Evolutionary conservation across 371 early-diverging fungal species (phyloP), one percentile per base, ranked within the genome.

Genomic region (Basidiobolus heterosporus): DNA sequence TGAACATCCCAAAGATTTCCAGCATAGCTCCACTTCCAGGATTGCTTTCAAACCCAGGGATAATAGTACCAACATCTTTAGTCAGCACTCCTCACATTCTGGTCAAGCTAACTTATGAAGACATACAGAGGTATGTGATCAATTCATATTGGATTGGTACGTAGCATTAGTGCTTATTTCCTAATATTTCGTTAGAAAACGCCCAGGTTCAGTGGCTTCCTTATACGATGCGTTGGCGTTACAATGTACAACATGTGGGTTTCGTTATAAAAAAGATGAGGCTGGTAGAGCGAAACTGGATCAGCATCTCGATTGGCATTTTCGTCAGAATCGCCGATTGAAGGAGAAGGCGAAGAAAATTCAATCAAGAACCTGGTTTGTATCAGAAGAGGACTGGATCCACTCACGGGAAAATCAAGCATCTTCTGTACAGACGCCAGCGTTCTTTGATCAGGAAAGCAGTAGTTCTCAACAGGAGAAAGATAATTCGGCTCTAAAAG

Each of bases 231-330:
- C 64, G 0, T 66, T 80, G 11, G 73, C 80, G 2, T 57, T 78
- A 24, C 87, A 86, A 58, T 94, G 95, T 66, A 77, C 77, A 45
- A 91, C 91, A 61, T 94, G 95, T 59, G 95, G 88, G 2, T 72
- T 78, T 55, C 78, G 95, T 22, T 87, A 76, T 51, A 68, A 73
- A 8, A 70, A 74, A 44, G 69, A 71, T 11, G 72, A 66, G 7
- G 75, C 74, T 24, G 86, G 87, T 5, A 69, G 78, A 54, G 62
- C 61, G 37, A 75, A 76, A 54, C 81, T 87, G 77, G 75, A 75
- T 52, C 70, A 74, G 21, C 95, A 94, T 62, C 54, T 94, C 47
- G 92, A 94, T 52, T 85, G 88, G 69, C 95, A 94, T 59, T 94
- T 91, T 60, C 72, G 91, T 44, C 88, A 85, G 60, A 91, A 91